phyloP scores from a whole-genome alignment of 2,329 filamentous ascomycete genomes.

The Coleophoma crateriformis region DNA sequence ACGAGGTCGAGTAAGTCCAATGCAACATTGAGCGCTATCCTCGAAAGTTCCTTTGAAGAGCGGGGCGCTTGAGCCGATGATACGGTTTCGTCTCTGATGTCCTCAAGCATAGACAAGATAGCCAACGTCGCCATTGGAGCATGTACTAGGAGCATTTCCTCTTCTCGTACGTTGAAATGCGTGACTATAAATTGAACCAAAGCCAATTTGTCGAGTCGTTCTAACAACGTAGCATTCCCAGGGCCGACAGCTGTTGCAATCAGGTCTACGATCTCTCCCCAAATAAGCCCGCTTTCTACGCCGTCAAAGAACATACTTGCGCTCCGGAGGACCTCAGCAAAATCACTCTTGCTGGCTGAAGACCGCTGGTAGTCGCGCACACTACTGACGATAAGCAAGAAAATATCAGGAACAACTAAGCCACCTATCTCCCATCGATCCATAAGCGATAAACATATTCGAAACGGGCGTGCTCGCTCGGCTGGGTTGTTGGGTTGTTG shows the following conservation, averaged over 20 bases:
- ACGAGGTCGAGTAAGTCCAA: slow-evolving; percentile 56
- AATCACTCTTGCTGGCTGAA: slow-evolving; percentile 62
- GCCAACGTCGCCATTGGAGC: slow-evolving; percentile 72
- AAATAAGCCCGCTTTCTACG: slow-evolving; percentile 90
- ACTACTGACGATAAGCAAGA: slow-evolving; percentile 78
- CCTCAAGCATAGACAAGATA: slow-evolving; percentile 50
- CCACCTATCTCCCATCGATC: slow-evolving; percentile 97
- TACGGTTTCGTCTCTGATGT: slow-evolving; percentile 36
- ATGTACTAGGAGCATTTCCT: slow-evolving; percentile 89
- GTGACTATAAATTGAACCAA: slow-evolving; percentile 76
- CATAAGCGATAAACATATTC: slow-evolving; percentile 93
- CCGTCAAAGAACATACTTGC: slow-evolving; percentile 97
- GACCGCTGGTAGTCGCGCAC: slow-evolving; percentile 67
- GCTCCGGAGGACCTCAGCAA: slow-evolving; percentile 83
- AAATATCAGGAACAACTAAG: slow-evolving; percentile 80
- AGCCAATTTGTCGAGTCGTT: slow-evolving; percentile 57
- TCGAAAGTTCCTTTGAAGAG: slow-evolving; percentile 17
- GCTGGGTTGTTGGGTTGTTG: slow-evolving; percentile 43
- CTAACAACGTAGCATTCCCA: slow-evolving; percentile 30
- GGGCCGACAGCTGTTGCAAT: slow-evolving; percentile 54
- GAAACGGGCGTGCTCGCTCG: slow-evolving; percentile 78
- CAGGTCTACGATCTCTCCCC: slow-evolving; percentile 71
- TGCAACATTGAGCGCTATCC: slow-evolving; percentile 40
- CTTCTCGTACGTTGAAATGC: slow-evolving; percentile 90
- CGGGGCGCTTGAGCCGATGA: slow-evolving; percentile 18